phyloP scores from a whole-genome alignment of 139 green algal genomes.

The Volvox reticuliferus region DNA sequence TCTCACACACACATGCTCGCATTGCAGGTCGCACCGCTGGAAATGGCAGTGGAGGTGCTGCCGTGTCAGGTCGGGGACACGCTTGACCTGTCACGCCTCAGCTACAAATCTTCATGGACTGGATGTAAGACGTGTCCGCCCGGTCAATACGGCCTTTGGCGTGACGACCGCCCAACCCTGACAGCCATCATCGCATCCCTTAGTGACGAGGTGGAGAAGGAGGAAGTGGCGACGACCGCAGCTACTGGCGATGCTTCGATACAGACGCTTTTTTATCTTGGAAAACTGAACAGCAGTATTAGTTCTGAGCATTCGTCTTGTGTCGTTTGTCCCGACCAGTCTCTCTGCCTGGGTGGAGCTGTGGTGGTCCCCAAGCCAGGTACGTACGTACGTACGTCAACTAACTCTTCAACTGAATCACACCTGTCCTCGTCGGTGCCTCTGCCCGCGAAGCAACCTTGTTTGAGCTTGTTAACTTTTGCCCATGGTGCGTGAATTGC shows the following conservation, averaged over 20 bases:
- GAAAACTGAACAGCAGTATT: background rate
- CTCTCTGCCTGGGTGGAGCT: background rate
- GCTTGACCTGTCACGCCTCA: background rate
- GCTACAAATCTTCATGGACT: background rate
- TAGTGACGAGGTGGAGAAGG: too few species aligned
- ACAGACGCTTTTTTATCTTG: background rate
- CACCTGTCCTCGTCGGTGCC: too few species aligned
- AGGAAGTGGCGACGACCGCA: background rate
- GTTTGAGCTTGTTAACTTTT: background rate
- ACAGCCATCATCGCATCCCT: too few species aligned
- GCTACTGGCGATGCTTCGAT: background rate
- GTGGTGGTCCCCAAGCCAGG: background rate
- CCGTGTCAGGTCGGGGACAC: background rate
- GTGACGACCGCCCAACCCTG: background rate
- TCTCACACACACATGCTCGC: background rate
- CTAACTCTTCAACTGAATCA: background rate
- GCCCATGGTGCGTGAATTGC: background rate
- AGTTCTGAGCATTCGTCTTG: background rate
- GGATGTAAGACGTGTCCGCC: background rate
- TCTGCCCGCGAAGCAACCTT: too few species aligned
- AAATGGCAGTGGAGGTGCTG: background rate
- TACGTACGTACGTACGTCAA: background rate
- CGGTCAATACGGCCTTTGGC: constrained; percentile 2
- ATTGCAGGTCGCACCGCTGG: background rate
- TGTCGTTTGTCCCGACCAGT: background rate